phyloP scores from a whole-genome alignment of 2,329 filamentous ascomycete species.

The Neopestalotiopsis sp. region DNA sequence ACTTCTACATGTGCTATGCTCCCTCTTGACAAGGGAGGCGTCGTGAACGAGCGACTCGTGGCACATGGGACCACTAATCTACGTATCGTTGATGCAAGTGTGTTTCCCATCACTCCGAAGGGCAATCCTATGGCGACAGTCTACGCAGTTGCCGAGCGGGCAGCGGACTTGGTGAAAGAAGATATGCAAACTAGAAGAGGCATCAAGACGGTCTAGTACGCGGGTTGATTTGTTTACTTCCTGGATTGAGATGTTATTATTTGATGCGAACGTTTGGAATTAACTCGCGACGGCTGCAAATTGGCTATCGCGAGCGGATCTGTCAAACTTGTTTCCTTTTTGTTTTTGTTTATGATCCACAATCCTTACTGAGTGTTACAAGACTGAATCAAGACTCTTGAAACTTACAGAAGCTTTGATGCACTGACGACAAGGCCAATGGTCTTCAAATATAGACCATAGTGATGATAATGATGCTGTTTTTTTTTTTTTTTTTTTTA shows the following conservation, averaged over 20 bases:
- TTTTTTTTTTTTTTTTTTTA: too few relatives aligned
- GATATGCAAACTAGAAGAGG: background rate
- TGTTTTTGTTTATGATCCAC: background rate
- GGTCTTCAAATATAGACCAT: too few relatives aligned
- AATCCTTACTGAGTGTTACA: background rate
- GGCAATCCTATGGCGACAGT: slow-evolving; percentile 6
- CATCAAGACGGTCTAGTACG: background rate
- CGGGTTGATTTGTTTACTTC: background rate
- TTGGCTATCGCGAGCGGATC: background rate
- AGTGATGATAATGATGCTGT: too few relatives aligned
- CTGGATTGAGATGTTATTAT: background rate
- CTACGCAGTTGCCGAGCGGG: slow-evolving; percentile 2
- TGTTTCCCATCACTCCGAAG: background rate
- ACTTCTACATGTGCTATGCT: background rate
- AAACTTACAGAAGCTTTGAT: too few relatives aligned
- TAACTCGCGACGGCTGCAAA: background rate
- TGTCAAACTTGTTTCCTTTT: background rate
- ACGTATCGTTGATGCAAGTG: background rate
- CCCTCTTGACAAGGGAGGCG: background rate
- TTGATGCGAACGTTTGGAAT: background rate
- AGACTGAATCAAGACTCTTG: too few relatives aligned
- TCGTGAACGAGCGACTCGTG: background rate
- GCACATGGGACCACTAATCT: background rate
- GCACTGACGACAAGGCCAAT: too few relatives aligned
- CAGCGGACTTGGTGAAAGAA: slow-evolving; percentile 4